A percentile compares a stretch with the other conserved stretches of the same genome.
phyloP scores from a whole-genome alignment of 163 green algal species.

The Scenedesmus sp. region DNA sequence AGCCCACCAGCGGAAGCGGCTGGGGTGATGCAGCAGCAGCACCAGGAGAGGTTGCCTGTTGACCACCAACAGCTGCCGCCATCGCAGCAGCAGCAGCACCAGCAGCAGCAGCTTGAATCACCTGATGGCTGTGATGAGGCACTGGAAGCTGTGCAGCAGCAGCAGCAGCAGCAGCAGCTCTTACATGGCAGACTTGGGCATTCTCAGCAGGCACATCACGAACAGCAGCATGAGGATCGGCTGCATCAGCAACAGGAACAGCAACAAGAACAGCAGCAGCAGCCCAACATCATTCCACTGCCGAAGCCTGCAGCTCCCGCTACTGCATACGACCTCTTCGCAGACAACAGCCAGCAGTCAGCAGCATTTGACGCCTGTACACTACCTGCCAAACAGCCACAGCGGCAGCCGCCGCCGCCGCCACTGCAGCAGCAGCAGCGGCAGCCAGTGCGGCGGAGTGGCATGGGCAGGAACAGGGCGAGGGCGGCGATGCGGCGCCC shows the following conservation, averaged over 20 bases:
- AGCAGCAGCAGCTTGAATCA: neutral
- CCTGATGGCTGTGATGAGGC: neutral
- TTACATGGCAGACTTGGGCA: neutral
- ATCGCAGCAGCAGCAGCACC: constrained; percentile 3
- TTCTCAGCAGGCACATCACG: neutral
- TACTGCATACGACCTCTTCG: neutral
- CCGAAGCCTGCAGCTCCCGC: neutral
- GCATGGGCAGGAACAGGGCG: neutral
- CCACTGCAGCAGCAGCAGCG: neutral
- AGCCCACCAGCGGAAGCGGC: neutral
- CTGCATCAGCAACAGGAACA: neutral
- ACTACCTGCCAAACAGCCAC: too few relatives aligned
- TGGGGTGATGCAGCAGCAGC: neutral
- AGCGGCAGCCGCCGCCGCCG: neutral
- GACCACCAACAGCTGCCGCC: neutral
- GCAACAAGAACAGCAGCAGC: neutral
- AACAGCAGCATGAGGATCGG: neutral
- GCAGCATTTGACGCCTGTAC: neutral
- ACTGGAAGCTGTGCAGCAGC: neutral
- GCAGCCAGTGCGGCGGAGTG: neutral
- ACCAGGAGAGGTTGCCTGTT: neutral
- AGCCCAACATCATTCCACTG: neutral
- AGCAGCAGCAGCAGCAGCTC: constrained; percentile 15
- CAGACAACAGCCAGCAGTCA: neutral
- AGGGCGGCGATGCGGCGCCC: neutral